These are phyloP conservation scores for Nitzschia putrida DNA, from an alignment of 108 stramenopile genomes.

Conservation along the genomic window DNA sequence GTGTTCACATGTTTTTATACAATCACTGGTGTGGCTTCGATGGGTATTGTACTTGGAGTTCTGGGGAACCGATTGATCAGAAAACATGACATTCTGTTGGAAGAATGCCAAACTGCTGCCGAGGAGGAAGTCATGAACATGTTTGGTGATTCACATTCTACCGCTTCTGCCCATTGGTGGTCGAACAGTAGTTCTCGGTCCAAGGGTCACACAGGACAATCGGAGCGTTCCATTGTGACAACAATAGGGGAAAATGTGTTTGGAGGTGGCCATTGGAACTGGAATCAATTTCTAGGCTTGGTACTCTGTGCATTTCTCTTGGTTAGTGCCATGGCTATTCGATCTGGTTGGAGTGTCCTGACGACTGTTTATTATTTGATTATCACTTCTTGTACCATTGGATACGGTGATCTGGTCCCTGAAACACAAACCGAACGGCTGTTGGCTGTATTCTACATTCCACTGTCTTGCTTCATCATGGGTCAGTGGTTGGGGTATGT, in stretches of 20 bases:
- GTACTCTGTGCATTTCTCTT: not conserved
- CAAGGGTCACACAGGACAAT: not conserved
- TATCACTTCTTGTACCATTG: constrained; percentile 11
- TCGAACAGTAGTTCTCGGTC: not conserved
- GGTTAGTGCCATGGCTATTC: constrained; percentile 6
- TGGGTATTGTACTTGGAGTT: constrained; percentile 18
- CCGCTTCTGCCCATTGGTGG: not conserved
- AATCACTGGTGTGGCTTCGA: constrained; percentile 5
- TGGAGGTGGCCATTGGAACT: not conserved
- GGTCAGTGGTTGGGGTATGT: constrained; percentile 54
- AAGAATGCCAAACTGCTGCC: not conserved
- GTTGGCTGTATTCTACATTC: constrained; percentile 55
- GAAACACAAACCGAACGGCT: constrained; percentile 7
- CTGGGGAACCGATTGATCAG: constrained; percentile 8
- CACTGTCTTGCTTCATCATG: constrained; percentile 54
- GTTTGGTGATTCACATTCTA: constrained; percentile 7
- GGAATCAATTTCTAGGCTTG: not conserved
- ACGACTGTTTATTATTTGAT: constrained; percentile 9
- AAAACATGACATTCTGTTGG: not conserved
- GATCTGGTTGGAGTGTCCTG: constrained; percentile 6
- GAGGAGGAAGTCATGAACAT: constrained; percentile 13
- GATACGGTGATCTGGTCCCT: constrained; percentile 43
- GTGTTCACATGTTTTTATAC: constrained; percentile 25
- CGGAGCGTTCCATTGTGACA: not conserved
- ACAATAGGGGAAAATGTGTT: not conserved